These are phyloP conservation scores for Kockiozyma suomiensis DNA, from an alignment of 805 yeast species.

Conservation along the genomic window DNA sequence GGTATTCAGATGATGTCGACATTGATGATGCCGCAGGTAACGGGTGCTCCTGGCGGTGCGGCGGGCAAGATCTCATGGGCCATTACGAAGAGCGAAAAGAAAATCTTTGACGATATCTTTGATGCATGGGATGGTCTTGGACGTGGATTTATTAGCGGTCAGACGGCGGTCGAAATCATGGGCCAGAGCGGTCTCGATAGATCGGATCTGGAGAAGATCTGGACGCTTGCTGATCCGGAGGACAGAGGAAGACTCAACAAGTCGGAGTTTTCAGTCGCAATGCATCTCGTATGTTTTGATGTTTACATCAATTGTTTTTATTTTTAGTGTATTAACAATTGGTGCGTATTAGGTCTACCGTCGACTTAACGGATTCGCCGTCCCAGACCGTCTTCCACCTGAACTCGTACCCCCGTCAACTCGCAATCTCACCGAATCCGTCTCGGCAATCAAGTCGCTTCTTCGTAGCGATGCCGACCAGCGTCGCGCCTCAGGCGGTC, in stretches of 20 bases:
- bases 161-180: conserved; percentile 80
- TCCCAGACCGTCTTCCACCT: conserved; percentile 82
- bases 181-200: conserved; percentile 88
- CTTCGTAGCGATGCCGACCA: conserved; percentile 49
- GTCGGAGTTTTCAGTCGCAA: conserved; percentile 94
- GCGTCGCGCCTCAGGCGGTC: conserved; percentile 29
- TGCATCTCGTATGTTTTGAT: conserved; percentile 66
- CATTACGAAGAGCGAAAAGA: conserved; percentile 84
- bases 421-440: conserved; percentile 68
- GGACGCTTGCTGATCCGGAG: conserved; percentile 84
- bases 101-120: conserved; percentile 83
- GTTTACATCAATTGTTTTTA: background rate
- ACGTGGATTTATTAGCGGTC: conserved; percentile 74
- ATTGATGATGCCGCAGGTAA: conserved; percentile 29
- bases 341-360: conserved; percentile 56
- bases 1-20: conserved; percentile 52
- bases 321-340: background rate
- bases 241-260: conserved; percentile 81
- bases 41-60: conserved; percentile 50
- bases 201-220: conserved; percentile 82
- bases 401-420: conserved; percentile 88
- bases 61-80: conserved; percentile 72
- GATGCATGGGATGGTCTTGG: conserved; percentile 77
- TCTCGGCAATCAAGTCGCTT: conserved; percentile 68
- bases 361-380: conserved; percentile 81